Evolutionary conservation across 202 grass and related monocot genomes (phyloP).

Genomic region (Carex arenaria): DNA sequence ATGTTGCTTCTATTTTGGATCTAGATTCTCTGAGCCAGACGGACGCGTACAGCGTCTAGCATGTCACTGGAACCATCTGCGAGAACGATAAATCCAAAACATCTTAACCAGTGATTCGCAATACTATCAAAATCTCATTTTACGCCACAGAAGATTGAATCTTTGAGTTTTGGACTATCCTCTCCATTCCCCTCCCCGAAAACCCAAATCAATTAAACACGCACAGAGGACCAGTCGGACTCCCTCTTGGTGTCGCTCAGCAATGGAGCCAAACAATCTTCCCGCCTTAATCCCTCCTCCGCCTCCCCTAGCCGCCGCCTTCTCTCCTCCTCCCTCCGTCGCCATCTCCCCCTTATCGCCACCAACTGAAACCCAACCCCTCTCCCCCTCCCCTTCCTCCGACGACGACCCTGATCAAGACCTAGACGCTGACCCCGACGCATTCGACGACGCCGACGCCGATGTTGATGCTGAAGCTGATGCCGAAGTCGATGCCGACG

Average conservation of each 20-base stretch:
- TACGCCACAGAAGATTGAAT: not conserved
- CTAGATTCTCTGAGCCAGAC: not conserved
- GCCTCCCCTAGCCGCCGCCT: conserved; percentile 13
- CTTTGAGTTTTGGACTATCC: not conserved
- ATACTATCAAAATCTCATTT: not conserved
- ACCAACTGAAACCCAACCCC: not conserved
- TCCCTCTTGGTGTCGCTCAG: not conserved
- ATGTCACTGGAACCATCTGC: not conserved
- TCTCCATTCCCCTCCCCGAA: not conserved
- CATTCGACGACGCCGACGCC: conserved; percentile 1
- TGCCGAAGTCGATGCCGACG: conserved; percentile 22
- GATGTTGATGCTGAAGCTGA: conserved; percentile 12
- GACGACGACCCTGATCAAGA: not conserved
- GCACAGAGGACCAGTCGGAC: not conserved
- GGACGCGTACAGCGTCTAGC: not conserved
- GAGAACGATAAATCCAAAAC: not conserved
- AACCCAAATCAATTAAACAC: not conserved
- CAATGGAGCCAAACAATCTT: conserved; percentile 3
- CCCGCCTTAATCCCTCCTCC: conserved; percentile 4
- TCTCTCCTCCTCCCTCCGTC: conserved; percentile 30
- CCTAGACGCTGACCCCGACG: conserved; percentile 10
- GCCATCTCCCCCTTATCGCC: conserved; percentile 11
- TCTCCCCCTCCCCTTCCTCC: conserved; percentile 30
- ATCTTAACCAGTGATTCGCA: not conserved
- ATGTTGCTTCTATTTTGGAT: not conserved